Base-by-base conservation (phyloP, 345 rosid species). In the Iberis pinnata region DNA sequence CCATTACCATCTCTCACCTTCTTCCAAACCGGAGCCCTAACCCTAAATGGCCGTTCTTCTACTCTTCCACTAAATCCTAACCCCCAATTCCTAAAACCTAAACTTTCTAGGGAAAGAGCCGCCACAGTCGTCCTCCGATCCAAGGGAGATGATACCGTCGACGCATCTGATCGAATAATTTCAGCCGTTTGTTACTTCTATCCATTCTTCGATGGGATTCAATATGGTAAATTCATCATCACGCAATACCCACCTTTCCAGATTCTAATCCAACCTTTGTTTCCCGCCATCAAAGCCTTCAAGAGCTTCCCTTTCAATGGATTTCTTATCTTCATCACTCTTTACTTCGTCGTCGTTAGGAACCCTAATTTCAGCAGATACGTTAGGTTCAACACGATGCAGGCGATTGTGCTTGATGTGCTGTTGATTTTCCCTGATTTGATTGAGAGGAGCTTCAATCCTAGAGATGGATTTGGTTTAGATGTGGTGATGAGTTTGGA, bases 301-400 rank as follows among this genome's bases (percentile, higher is more conserved):
- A 81, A 80, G 71, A 79, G 87, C 77, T 87, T 90, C 56, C 96
- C 98, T 41, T 71, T 87, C 4, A 90, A 84, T 53, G 92, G 98
- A 57, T 78, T 90, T 49, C 61, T 90, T 25, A 74, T 86, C 52
- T 86, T 86, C 62, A 53, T 86, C 45, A 74, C 92, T 15, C 77
- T 90, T 46, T 90, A 90, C 76, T 90, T 87, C 57, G 89, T 80
- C 36, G 90, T 90, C 50, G 96, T 90, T 7, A 81, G 92, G 73
- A 90, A 87, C 63, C 69, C 56, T 2, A 87, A 82, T 8, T 87
- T 92, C 65, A 87, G 95, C 68, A 85, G 86, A 74, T 87, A 90
- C 64, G 98, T 87, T 53, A 82, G 98, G 83, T 90, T 90, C 70
- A 90, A 90, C 67, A 84, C 93, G 25, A 90, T 87, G 98, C 98